Base-by-base conservation (phyloP, 139 green algal species). In the Chlamydomonas asymmetrica region DNA sequence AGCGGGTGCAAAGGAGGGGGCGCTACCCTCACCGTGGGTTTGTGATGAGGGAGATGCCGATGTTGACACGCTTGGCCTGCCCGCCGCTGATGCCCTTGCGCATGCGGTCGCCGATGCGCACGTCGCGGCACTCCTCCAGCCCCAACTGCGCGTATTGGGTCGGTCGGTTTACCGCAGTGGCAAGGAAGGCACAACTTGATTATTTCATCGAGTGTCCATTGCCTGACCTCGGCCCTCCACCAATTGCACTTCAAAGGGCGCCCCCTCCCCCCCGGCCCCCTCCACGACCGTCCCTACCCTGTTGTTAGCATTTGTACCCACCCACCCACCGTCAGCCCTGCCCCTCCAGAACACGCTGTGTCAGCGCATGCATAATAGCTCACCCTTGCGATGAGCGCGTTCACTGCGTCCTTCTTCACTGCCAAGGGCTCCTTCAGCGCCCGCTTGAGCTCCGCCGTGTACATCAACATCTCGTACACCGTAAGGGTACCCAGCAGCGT, bases 381-480 rank as follows among this genome's bases (percentile, higher is more conserved):
- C n/a, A n/a, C n/a, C n/a, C n/a, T n/a, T n/a, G n/a, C n/a, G n/a
- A n/a, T n/a, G n/a, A n/a, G n/a, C 18, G 35, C 35, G 35, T 86
- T 80, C 60, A 96, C 90, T 5, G 71, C 83, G 32, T 31, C 74
- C 25, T 68, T 59, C 81, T 94, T 88, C 35, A 31, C 22, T 4
- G 71, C 62, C 9, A 77, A 59, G 1, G 83, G 67, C 75, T 87
- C 75, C 8, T 29, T 63, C 13, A 70, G 50, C 1, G 84, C 84
- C 39, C 80, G 73, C 54, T 83, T 88, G 9, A 86, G 80, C 34
- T 94, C 88, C 1, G 87, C 87, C 5, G 88, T 95, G 84, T 96
- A 96, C 80, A 89, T 34, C 41, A 96, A 76, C 89, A 93, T 93
- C 78, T 94, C 88, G 40, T 74, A n/a, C 59, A 88, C 80, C 2